Base-by-base conservation (phyloP, 331 rosid species). In the Pyracantha coccinea region DNA sequence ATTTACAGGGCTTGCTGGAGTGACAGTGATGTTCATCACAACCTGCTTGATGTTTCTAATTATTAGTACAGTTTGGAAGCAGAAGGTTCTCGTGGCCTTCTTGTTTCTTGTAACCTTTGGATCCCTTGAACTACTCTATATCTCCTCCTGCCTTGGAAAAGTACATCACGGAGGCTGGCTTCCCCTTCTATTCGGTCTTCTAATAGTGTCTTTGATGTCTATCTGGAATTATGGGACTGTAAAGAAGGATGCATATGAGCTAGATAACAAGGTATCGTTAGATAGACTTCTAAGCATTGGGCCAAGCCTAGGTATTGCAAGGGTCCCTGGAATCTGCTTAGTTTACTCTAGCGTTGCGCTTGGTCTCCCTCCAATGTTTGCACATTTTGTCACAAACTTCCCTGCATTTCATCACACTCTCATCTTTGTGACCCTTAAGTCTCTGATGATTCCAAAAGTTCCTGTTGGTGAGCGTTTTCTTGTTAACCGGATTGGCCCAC, bases 1-100 rank as follows among this genome's bases (percentile, higher is more conserved):
- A 28, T 61, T 68, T 68, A 14, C 76, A 82, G 86, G 86, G 57
- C 75, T 75, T 71, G 86, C 86, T 14, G 86, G 73, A 61, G 68
- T 77, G 71, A 64, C 70, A 23, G 86, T 82, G 47, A 83, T 71
- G 83, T 75, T 78, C 47, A 71, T 78, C 66, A 79, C 86, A 59
- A 83, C 86, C 74, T 83, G 80, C 86, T 70, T 82, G 74, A 78
- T 82, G 86, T 31, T 73, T 24, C 54, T 82, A 11, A 72, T 82
- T 16, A 82, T 82, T 6, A 16, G 65, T 25, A 57, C 77, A 7
- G 77, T 78, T 14, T 78, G 86, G 86, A 78, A 82, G 65, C 58
- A 59, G 54, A 69, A 59, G 28, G 41, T 78, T 41, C 12, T 78
- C 6, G 11, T 32, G 23, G 77, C 83, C 32, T 2, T 75, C 16